A percentile compares a stretch with the other conserved stretches of the same genome.
Conservation (phyloP, 768 basidiomycete genomes). For the Collybia sordida region DNA sequence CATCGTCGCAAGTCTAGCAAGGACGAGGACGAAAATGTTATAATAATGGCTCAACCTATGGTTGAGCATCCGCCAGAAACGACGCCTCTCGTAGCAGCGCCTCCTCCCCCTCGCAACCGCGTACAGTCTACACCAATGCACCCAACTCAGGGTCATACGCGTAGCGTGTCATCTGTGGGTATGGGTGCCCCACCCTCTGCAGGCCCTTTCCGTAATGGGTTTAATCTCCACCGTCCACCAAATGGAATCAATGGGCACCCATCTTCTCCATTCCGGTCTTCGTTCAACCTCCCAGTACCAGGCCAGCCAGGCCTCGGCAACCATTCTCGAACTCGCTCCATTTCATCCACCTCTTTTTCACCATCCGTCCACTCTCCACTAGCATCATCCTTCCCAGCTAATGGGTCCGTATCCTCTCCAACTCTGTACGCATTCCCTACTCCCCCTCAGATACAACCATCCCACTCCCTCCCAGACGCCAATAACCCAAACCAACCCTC, state of each 20-base stretch:
- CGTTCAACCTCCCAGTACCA: conserved; percentile 22
- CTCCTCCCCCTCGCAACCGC: conserved; percentile 23
- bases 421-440: conserved; percentile 11
- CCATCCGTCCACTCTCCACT: conserved; percentile 53
- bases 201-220: conserved; percentile 30
- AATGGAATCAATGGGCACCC: conserved; percentile 20
- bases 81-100: conserved; percentile 10
- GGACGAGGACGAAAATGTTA: conserved; percentile 34
- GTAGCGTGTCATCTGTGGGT: conserved; percentile 25
- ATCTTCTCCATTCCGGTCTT: conserved; percentile 30
- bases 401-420: conserved; percentile 18
- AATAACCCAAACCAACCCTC: conserved; percentile 7
- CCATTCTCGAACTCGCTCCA: conserved; percentile 47
- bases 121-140: conserved; percentile 24
- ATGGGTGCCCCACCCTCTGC: conserved; percentile 21
- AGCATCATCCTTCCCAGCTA: conserved; percentile 27
- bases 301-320: conserved; percentile 14
- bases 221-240: conserved; percentile 17
- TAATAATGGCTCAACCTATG: conserved; percentile 22
- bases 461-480: conserved; percentile 23
- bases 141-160: conserved; percentile 14
- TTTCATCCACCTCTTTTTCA: conserved; percentile 46
- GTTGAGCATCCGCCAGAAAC: conserved; percentile 8
- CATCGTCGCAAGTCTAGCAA: conserved; percentile 48
- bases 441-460: conserved; percentile 11